These are phyloP conservation scores for Rutidosis leptorrhynchoides DNA, from an alignment of 129 eudicot species.

Conservation along the genomic window DNA sequence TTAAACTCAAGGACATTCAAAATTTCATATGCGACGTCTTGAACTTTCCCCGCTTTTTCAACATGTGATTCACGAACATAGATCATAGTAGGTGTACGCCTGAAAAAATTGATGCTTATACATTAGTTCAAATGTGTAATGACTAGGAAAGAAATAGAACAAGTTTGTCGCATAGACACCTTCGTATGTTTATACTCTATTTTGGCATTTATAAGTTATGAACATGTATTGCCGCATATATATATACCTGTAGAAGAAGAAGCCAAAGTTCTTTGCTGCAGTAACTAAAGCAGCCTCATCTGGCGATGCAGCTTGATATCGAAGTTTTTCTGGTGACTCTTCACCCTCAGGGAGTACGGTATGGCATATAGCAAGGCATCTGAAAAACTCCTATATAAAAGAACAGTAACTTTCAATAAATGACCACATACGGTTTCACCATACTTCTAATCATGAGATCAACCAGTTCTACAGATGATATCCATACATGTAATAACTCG, in stretches of 20 bases:
- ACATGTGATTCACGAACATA: conserved; percentile 95
- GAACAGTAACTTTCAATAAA: conserved; percentile 15
- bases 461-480: background rate
- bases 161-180: conserved; percentile 2
- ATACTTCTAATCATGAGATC: conserved; percentile 11
- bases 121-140: conserved; percentile 22
- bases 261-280: conserved; percentile 98
- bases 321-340: conserved; percentile 85
- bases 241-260: conserved; percentile 84
- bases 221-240: conserved; percentile 7
- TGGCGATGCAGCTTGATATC: conserved; percentile 98
- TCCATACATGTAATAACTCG: background rate
- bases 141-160: background rate
- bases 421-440: conserved; percentile 3
- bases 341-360: conserved; percentile 99
- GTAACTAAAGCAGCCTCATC: conserved; percentile 96
- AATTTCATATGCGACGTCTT: conserved; percentile 81
- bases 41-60: conserved; percentile 80
- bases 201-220: background rate
- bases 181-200: background rate
- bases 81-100: conserved; percentile 92
- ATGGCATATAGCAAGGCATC: conserved; percentile 99
- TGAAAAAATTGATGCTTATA: conserved; percentile 30
- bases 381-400: conserved; percentile 83
- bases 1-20: conserved; percentile 92